These are phyloP conservation scores for Penicillium antarcticum DNA, from an alignment of 495 filamentous ascomycete genomes.

Conservation along the genomic window DNA sequence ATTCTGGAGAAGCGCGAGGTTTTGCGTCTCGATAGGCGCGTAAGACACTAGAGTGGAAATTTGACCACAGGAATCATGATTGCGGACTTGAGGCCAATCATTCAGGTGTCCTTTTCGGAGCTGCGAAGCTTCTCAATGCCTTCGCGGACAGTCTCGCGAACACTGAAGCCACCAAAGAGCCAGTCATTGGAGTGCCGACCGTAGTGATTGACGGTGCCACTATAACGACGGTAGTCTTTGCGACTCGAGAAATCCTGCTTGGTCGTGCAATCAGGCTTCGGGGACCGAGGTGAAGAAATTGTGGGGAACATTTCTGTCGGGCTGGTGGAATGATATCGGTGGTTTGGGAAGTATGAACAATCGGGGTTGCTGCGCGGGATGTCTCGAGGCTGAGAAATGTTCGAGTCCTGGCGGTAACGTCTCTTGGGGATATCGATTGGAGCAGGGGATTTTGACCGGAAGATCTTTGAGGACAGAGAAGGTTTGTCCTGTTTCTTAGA, in stretches of 20 bases:
- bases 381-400: slow-evolving; percentile 15
- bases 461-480: slow-evolving; percentile 15
- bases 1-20: too few relatives aligned
- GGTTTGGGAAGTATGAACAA: slow-evolving; percentile 16
- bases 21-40: not conserved
- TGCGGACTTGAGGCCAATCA: not conserved
- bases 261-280: slow-evolving; percentile 10
- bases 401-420: slow-evolving; percentile 9
- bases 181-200: slow-evolving; percentile 51
- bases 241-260: slow-evolving; percentile 21
- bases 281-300: slow-evolving; percentile 13
- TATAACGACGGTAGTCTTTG: slow-evolving; percentile 39
- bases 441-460: slow-evolving; percentile 19
- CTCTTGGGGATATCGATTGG: slow-evolving; percentile 15
- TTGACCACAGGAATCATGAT: not conserved
- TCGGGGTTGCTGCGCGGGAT: slow-evolving; percentile 20
- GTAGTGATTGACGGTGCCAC: slow-evolving; percentile 40
- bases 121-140: slow-evolving; percentile 49
- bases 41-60: not conserved
- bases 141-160: slow-evolving; percentile 45
- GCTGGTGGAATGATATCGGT: slow-evolving; percentile 13
- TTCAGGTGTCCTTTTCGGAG: slow-evolving; percentile 29
- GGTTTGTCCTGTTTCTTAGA: slow-evolving; percentile 15
- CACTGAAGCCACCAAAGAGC: slow-evolving; percentile 48
- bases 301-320: slow-evolving; percentile 20